phyloP scores from a whole-genome alignment of 1,139 yeast species.

The Pneumocystis carinii region DNA sequence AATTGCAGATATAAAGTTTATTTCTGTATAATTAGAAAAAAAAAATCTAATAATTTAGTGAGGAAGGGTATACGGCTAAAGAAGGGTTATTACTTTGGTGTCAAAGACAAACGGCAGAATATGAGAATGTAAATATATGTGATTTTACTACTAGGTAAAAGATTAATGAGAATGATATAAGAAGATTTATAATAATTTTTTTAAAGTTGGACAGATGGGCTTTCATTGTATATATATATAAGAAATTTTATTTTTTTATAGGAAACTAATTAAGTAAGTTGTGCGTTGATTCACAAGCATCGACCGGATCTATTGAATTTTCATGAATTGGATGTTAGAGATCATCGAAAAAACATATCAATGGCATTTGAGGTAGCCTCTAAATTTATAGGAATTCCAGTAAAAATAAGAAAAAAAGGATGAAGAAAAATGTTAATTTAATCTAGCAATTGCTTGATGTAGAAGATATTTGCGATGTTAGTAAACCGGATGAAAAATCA shows the following conservation, averaged over 20 bases:
- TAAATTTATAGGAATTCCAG: conserved; percentile 36
- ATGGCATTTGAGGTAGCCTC: conserved; percentile 30
- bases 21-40: not conserved
- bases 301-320: conserved; percentile 32
- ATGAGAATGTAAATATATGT: conserved; percentile 25
- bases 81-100: conserved; percentile 33
- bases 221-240: conserved; percentile 24
- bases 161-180: not conserved
- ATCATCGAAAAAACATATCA: conserved; percentile 24
- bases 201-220: conserved; percentile 33
- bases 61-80: conserved; percentile 31
- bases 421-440: not conserved
- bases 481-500: conserved; percentile 49
- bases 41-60: conserved; percentile 12
- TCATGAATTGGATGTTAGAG: conserved; percentile 23
- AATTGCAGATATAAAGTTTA: conserved; percentile 27
- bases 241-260: not conserved
- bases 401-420: conserved; percentile 1
- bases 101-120: conserved; percentile 30
- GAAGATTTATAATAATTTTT: not conserved
- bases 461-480: conserved; percentile 38
- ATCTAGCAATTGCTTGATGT: conserved; percentile 35
- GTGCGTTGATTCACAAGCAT: conserved; percentile 33
- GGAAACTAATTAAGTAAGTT: conserved; percentile 12
- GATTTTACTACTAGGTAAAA: conserved; percentile 24